Conservation (phyloP, 1,139 yeast species). For the Wickerhamomyces sp. region DNA sequence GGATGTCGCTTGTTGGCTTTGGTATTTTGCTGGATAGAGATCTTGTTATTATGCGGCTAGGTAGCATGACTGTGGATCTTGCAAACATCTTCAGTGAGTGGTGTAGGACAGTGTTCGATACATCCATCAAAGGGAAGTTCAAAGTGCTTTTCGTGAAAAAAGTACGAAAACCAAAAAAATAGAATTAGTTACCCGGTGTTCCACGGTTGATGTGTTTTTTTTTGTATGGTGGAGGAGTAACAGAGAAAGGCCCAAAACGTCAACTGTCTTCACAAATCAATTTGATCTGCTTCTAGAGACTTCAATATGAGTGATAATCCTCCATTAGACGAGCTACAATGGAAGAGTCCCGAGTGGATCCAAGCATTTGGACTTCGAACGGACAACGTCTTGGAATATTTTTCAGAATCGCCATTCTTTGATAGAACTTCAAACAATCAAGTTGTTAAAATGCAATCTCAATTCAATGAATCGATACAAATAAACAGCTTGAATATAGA, state of each 20-base stretch:
- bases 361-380: conserved; percentile 82
- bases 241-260: too few relatives aligned
- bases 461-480: conserved; percentile 64
- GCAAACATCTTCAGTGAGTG: conserved; percentile 8
- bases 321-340: conserved; percentile 81
- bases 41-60: conserved; percentile 5
- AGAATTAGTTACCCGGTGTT: too few relatives aligned
- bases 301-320: too few relatives aligned
- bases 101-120: too few relatives aligned
- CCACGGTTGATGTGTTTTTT: too few relatives aligned
- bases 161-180: too few relatives aligned
- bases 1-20: conserved; percentile 46
- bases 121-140: too few relatives aligned
- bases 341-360: conserved; percentile 98
- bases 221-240: too few relatives aligned
- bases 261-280: too few relatives aligned
- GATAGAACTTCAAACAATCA: conserved; percentile 94
- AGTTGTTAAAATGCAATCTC: conserved; percentile 91
- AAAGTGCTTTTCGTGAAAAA: too few relatives aligned
- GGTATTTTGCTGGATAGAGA: conserved; percentile 28
- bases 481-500: conserved; percentile 26
- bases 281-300: too few relatives aligned
- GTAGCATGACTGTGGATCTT: conserved; percentile 3
- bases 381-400: conserved; percentile 87
- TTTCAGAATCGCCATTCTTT: conserved; percentile 89